phyloP scores from a whole-genome alignment of 2,329 filamentous ascomycete genomes.

The Epicoccum nigrum region DNA sequence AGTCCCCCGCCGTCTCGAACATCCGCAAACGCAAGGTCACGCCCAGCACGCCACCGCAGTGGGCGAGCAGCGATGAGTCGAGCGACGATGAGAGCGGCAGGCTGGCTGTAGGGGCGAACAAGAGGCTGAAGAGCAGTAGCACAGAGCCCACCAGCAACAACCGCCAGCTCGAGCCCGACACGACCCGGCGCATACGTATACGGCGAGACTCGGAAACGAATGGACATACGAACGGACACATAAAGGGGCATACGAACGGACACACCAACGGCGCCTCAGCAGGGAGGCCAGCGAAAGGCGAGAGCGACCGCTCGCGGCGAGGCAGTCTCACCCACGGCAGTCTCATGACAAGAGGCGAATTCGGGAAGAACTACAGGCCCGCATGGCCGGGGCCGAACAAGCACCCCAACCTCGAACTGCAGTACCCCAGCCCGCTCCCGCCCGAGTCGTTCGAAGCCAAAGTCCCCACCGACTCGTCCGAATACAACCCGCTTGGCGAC shows the following conservation, averaged over 20 bases:
- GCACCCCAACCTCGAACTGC: conserved; percentile 66
- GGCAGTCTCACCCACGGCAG: conserved; percentile 49
- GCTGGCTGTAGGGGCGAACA: conserved; percentile 37
- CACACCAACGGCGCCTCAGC: conserved; percentile 14
- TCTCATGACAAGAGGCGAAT: conserved; percentile 49
- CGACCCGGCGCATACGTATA: conserved; percentile 41
- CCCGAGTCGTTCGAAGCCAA: conserved; percentile 62
- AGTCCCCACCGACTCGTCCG: conserved; percentile 32
- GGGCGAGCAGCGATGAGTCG: conserved; percentile 41
- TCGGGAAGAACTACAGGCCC: conserved; percentile 56
- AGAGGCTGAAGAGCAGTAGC: conserved; percentile 45
- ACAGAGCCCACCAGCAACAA: conserved; percentile 46
- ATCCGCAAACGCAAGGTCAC: conserved; percentile 43
- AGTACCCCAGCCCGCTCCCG: conserved; percentile 79
- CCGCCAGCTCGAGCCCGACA: conserved; percentile 46
- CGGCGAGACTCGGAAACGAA: conserved; percentile 19
- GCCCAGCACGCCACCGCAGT: conserved; percentile 43
- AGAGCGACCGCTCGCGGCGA: conserved; percentile 4
- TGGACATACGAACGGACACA: conserved; percentile 6
- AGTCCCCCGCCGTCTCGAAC: conserved; percentile 36
- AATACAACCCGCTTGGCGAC: conserved; percentile 70
- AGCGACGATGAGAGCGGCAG: conserved; percentile 37
- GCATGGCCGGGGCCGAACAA: conserved; percentile 56
- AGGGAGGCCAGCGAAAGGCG: background rate
- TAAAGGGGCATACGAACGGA: conserved; percentile 12